Base-by-base conservation (phyloP, 257 asterid genomes). In the Coffea canephora region DNA sequence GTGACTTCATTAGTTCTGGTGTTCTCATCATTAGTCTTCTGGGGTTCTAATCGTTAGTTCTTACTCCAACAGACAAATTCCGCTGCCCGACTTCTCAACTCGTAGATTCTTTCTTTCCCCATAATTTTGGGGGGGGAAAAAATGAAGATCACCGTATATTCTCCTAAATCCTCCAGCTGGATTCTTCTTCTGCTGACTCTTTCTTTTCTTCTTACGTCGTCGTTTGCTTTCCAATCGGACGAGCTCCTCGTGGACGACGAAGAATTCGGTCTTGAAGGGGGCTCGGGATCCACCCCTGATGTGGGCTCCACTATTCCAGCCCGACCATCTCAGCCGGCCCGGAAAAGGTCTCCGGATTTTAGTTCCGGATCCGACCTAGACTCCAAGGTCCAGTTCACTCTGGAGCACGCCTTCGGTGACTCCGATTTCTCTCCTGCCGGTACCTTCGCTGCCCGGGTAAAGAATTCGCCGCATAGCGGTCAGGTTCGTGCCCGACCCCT, bases 391-490 rank as follows among this genome's bases (percentile, higher is more conserved):
- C 97, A 94, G 85, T 90, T 96, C 85, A 16, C 86, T 12, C 91
- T 96, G 43, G 97, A 96, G 69, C 99, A 96, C 83, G 94, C 98
- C 73, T 96, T 96, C 69, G 98, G 97, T 14, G 95, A 90, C 78
- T 89, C 97, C 66, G 93, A 91, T 68, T 96, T 96, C 88, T 86
- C 89, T 3, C 89, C 93, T 54, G 98, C 98, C 45, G 99, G 99
- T 49, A 86, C 91, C 27, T 96, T 96, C 85, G 87, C 97, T 21
- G 99, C 98, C 79, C 97, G 99, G 72, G 86, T 96, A 73, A 96
- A 90, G 83, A 88, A 90, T 77, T 90, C 94, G 77, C 82, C 96
- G 66, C 94, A 89, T 46, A 96, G 96, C 59, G 90, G 90, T 15
- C 97, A 91, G 99, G 99, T 95, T 21, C 57, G 79, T 67, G 23